Conservation (phyloP, 495 filamentous ascomycete species). For the Hamigera avellanea region DNA sequence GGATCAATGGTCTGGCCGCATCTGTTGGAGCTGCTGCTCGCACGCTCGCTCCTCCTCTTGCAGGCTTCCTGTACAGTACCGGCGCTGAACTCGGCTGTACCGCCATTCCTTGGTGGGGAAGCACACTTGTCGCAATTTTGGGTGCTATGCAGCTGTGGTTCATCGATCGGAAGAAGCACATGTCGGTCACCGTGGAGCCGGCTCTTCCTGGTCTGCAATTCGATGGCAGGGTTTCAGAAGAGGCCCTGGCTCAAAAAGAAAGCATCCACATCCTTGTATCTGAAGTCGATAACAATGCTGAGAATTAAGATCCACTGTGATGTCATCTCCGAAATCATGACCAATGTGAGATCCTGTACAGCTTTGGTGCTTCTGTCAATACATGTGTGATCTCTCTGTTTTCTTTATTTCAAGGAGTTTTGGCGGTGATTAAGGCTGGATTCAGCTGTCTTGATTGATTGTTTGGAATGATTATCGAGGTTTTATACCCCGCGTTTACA, state of each 20-base stretch:
- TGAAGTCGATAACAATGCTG: conserved; percentile 9
- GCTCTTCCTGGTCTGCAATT: conserved; percentile 15
- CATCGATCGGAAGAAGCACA: conserved; percentile 40
- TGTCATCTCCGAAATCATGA: too few species aligned
- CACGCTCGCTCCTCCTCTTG: conserved; percentile 64
- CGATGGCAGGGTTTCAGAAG: conserved; percentile 11
- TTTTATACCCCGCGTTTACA: too few species aligned
- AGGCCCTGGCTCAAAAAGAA: conserved; percentile 15
- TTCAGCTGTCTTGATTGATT: too few species aligned
- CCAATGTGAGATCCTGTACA: too few species aligned
- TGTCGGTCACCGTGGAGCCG: conserved; percentile 24
- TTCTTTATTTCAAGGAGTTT: too few species aligned
- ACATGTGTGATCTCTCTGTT: too few species aligned
- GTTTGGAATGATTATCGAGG: too few species aligned
- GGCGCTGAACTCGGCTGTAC: conserved; percentile 58
- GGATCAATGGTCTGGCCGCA: conserved; percentile 72
- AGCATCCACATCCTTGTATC: conserved; percentile 28
- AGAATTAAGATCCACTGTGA: neutral
- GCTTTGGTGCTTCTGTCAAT: too few species aligned
- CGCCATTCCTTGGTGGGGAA: conserved; percentile 69
- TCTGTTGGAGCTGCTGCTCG: conserved; percentile 67
- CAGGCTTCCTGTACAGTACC: conserved; percentile 61
- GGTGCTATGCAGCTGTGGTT: conserved; percentile 60
- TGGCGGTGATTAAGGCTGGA: too few species aligned
- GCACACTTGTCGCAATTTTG: conserved; percentile 53